Evolutionary conservation across 306 rosid genomes (phyloP).

Genomic region (Trifolium fragiferum): DNA sequence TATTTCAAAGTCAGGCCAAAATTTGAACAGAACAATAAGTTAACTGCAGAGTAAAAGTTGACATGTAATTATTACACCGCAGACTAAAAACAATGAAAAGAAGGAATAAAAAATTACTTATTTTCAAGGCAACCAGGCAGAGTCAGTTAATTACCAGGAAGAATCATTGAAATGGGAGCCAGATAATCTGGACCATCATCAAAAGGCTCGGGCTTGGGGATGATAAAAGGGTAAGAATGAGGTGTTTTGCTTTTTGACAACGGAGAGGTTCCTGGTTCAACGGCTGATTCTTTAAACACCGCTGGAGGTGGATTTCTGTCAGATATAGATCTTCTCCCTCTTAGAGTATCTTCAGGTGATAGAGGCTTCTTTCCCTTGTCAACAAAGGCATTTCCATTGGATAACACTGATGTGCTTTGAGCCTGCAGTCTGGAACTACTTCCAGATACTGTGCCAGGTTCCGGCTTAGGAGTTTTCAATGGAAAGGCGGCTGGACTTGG

Average conservation of each 20-base stretch:
- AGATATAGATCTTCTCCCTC: slow-evolving; percentile 44
- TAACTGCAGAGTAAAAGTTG: slow-evolving; percentile 21
- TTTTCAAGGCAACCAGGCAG: background rate
- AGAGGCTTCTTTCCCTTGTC: slow-evolving; percentile 80
- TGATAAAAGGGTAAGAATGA: slow-evolving; percentile 48
- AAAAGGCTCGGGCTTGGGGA: slow-evolving; percentile 88
- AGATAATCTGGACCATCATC: slow-evolving; percentile 45
- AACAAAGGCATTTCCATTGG: slow-evolving; percentile 42
- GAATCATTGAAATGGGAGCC: slow-evolving; percentile 66
- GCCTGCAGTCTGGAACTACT: slow-evolving; percentile 43
- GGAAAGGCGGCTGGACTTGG: slow-evolving; percentile 43
- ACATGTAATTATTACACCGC: slow-evolving; percentile 11
- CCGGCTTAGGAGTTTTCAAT: slow-evolving; percentile 59
- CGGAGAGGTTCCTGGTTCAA: slow-evolving; percentile 44
- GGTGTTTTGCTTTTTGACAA: slow-evolving; percentile 45
- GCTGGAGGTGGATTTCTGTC: slow-evolving; percentile 42
- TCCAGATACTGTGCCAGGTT: slow-evolving; percentile 47
- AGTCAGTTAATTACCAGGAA: slow-evolving; percentile 59
- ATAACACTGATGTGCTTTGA: slow-evolving; percentile 36
- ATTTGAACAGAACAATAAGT: slow-evolving; percentile 18
- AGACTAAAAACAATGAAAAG: background rate
- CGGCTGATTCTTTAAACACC: slow-evolving; percentile 48
- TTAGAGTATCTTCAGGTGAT: slow-evolving; percentile 44
- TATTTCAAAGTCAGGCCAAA: background rate
- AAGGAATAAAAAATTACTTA: slow-evolving; percentile 2